These are phyloP conservation scores for Ophiostoma ips DNA, from an alignment of 2,329 filamentous ascomycete species.

Conservation along the genomic window DNA sequence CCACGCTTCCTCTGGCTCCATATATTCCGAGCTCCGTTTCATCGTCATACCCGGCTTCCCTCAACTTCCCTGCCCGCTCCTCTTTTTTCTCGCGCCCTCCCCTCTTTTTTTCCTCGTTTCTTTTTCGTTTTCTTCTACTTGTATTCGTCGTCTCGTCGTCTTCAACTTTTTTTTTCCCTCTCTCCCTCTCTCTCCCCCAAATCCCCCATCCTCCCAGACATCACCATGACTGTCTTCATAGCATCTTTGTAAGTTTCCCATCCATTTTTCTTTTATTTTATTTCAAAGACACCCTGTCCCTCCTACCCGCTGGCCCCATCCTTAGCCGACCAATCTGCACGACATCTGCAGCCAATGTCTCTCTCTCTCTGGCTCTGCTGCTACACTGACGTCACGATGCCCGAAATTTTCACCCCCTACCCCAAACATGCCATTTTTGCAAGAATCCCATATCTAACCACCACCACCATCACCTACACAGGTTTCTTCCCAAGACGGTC, in stretches of 20 bases:
- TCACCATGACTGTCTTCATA: conserved; percentile 27
- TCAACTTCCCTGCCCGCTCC: not conserved
- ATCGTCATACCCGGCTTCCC: not conserved
- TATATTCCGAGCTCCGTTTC: not conserved
- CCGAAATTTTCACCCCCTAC: conserved; percentile 6
- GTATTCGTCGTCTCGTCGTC: not conserved
- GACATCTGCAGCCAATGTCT: not conserved
- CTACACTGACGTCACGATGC: conserved; percentile 12
- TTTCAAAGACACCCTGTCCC: no score
- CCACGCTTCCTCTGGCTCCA: not conserved
- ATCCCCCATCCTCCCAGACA: not conserved
- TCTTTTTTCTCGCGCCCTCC: not conserved
- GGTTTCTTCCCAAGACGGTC: conserved; percentile 84
- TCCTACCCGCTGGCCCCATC: not conserved
- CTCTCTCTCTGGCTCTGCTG: not conserved
- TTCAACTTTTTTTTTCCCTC: no score
- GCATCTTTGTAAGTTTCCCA: conserved; percentile 26
- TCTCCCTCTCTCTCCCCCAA: not conserved
- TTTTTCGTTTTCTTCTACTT: not conserved
- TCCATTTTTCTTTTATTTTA: no score
- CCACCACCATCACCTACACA: no score
- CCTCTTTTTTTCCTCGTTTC: not conserved
- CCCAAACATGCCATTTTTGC: not conserved
- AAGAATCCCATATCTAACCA: not conserved
- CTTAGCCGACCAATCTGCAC: not conserved